Evolutionary conservation across 768 basidiomycete genomes (phyloP), one percentile per base, ranked within the genome.

Genomic region (Porpolomopsis calyptriformis): DNA sequence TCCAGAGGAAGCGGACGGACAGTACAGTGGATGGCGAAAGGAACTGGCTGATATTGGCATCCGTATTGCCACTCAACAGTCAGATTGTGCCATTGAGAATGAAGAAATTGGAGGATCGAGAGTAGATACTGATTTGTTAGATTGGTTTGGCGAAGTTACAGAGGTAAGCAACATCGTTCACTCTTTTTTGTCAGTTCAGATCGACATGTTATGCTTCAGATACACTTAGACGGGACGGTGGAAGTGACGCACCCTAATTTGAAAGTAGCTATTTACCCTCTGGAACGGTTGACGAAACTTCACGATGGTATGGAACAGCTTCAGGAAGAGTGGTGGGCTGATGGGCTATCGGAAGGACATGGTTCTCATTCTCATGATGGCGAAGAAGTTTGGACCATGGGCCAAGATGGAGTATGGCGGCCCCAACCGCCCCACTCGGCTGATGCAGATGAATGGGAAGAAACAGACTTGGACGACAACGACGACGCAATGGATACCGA

Each of bases 71-170:
- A 59, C 64, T 11, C 63, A 67, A 45, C 67, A 71, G 31, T 65
- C 63, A 23, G 55, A 65, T 9, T 7, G 29, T 31, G 70, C 66
- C 40, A 59, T 58, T 34, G 50, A 60, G 11, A 55, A 53, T 34
- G 73, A 77, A 40, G 63, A 64, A 18, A 59, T 55, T 33, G 71
- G 82, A 12, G 60, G 67, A 43, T 63, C 70, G 43, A 72, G 74
- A 29, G 51, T 52, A 25, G 64, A 61, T 43, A 71, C 72, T 53
- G 57, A 61, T 6, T 59, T 64, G 38, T 57, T 88, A 19, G 65
- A 70, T 37, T 97, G 92, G 92, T 78, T 87, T 45, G 92, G 92
- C 19, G 88, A 94, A 66, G 90, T 96, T 14, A 76, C 74, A 24
- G 76, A 73, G 60, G 90, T 78, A 63, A 41, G 77, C 38, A 18